Evolutionary conservation across 2,329 filamentous ascomycete species (phyloP).

Genomic region (Neurospora crassa): DNA sequence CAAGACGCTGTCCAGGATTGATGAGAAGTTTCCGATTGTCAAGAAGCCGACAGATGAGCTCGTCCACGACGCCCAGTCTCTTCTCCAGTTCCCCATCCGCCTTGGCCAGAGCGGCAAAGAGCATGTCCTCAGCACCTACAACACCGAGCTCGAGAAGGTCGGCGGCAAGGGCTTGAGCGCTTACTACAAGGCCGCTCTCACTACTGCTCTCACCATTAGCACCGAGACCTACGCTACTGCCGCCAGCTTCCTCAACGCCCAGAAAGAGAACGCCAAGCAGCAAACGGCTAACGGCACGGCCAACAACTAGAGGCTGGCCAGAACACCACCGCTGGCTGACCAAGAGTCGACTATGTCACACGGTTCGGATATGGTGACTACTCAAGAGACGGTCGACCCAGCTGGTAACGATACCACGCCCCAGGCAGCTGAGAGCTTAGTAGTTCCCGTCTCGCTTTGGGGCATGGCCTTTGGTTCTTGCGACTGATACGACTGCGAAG

Average conservation of each 20-base stretch:
- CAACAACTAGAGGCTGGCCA: conserved; percentile 27
- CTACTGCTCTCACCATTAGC: conserved; percentile 57
- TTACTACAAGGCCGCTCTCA: conserved; percentile 59
- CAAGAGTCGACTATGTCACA: not conserved
- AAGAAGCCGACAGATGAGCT: conserved; percentile 68
- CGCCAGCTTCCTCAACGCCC: conserved; percentile 45
- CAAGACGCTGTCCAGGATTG: conserved; percentile 58
- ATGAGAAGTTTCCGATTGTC: conserved; percentile 61
- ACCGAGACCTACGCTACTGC: conserved; percentile 55
- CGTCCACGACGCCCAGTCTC: conserved; percentile 51
- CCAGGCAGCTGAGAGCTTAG: not conserved
- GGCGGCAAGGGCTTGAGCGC: conserved; percentile 56
- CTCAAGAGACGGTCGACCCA: not conserved
- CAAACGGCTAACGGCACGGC: conserved; percentile 39
- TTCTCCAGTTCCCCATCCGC: conserved; percentile 53
- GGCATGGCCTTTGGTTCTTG: not conserved
- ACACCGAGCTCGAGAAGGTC: conserved; percentile 51
- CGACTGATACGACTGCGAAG: not conserved
- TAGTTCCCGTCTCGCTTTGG: not conserved
- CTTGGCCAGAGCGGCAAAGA: conserved; percentile 53
- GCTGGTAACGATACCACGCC: not conserved
- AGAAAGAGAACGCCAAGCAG: conserved; percentile 54
- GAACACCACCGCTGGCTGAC: not conserved
- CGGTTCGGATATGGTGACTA: not conserved
- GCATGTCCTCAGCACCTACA: conserved; percentile 48